phyloP scores from a whole-genome alignment of 306 rosid genomes.

The Albizia julibrissin region DNA sequence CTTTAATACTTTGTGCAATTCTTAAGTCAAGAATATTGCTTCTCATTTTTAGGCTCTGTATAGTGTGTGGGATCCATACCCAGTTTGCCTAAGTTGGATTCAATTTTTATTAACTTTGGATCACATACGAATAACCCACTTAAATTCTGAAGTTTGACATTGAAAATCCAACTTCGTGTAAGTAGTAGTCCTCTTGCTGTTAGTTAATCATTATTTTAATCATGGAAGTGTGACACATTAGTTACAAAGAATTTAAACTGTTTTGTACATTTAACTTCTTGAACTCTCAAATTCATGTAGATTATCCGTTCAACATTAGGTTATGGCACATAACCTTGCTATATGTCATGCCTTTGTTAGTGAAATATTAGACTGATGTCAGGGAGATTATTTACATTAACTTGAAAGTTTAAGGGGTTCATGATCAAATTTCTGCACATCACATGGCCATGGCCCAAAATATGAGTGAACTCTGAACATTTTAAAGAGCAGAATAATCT shows the following conservation, averaged over 20 bases:
- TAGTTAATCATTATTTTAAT: background rate
- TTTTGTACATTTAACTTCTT: background rate
- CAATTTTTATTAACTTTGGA: background rate
- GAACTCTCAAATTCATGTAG: background rate
- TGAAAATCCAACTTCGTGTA: background rate
- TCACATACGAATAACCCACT: background rate
- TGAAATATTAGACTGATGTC: background rate
- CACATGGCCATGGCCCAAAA: background rate
- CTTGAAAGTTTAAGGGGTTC: background rate
- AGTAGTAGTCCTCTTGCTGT: background rate
- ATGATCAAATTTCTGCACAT: background rate
- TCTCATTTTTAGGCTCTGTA: background rate
- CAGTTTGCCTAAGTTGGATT: background rate
- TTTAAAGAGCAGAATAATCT: slow-evolving; percentile 16
- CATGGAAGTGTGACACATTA: background rate
- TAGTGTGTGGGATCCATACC: background rate
- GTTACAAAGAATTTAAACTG: background rate
- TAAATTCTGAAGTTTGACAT: background rate
- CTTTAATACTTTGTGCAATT: background rate
- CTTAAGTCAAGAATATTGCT: background rate
- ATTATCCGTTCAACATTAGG: background rate
- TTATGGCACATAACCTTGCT: background rate
- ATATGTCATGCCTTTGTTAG: background rate
- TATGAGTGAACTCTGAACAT: background rate
- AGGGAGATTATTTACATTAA: background rate